A percentile compares a stretch with the other conserved stretches of the same genome.
phyloP scores from a whole-genome alignment of 2,329 filamentous ascomycete species.

The Cercospora zeae-maydis region DNA sequence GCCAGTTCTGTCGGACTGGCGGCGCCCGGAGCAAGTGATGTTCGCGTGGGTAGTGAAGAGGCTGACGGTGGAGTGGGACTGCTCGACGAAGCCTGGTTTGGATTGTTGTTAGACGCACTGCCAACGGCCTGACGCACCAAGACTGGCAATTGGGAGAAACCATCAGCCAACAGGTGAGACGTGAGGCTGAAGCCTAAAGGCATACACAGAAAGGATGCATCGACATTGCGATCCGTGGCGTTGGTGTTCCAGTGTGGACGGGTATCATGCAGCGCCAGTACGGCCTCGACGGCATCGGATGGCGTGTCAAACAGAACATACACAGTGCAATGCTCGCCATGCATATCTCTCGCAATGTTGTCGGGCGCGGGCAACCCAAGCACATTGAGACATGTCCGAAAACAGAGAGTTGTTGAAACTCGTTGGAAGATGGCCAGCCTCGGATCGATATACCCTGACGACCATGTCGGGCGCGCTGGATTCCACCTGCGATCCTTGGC shows the following conservation, averaged over 20 bases:
- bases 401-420: slow-evolving; percentile 9
- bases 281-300: background rate
- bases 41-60: background rate
- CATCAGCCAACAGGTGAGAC: slow-evolving; percentile 4
- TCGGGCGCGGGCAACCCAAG: slow-evolving; percentile 7
- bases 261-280: slow-evolving; percentile 3
- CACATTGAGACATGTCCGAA: slow-evolving; percentile 15
- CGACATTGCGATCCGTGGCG: slow-evolving; percentile 7
- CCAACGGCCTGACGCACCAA: slow-evolving; percentile 10
- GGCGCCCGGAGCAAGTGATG: slow-evolving; percentile 1
- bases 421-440: slow-evolving; percentile 13
- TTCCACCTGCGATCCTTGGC: slow-evolving; percentile 11
- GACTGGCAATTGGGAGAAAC: slow-evolving; percentile 9
- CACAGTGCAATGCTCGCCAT: slow-evolving; percentile 12
- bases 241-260: slow-evolving; percentile 13
- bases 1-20: slow-evolving; percentile 12
- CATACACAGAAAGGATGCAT: slow-evolving; percentile 7
- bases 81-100: slow-evolving; percentile 4
- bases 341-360: slow-evolving; percentile 11
- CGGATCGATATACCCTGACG: slow-evolving; percentile 9
- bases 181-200: slow-evolving; percentile 11
- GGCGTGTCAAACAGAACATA: slow-evolving; percentile 12
- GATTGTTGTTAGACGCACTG: background rate
- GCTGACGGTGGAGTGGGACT: background rate
- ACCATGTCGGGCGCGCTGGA: slow-evolving; percentile 7